Evolutionary conservation across 345 rosid genomes (phyloP).

Genomic region (Bruguiera gymnorhiza): DNA sequence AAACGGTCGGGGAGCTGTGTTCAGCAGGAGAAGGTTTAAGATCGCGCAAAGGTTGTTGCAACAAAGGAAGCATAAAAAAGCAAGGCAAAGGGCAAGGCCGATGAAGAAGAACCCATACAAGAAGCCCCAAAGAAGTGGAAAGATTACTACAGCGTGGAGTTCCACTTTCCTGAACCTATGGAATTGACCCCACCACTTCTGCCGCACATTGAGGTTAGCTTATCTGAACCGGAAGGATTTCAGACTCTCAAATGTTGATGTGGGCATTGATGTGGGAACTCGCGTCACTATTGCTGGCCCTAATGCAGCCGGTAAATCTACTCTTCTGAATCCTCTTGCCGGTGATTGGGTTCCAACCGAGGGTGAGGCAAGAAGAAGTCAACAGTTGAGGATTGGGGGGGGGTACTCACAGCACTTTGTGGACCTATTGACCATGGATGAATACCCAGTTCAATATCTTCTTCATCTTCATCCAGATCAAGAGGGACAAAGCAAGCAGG

Average conservation of each 20-base stretch:
- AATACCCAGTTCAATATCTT: conserved; percentile 90
- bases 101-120: conserved; percentile 62
- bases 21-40: conserved; percentile 89
- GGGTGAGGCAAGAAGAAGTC: conserved; percentile 84
- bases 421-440: conserved; percentile 83
- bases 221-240: conserved; percentile 82
- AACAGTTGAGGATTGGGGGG: conserved; percentile 85
- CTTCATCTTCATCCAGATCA: conserved; percentile 94
- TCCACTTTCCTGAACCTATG: conserved; percentile 95
- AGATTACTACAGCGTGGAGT: conserved; percentile 86
- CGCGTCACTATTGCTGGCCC: conserved; percentile 93
- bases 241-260: conserved; percentile 76
- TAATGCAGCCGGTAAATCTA: conserved; percentile 93
- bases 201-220: conserved; percentile 81
- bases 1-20: conserved; percentile 72
- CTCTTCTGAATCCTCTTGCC: conserved; percentile 84
- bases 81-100: conserved; percentile 67
- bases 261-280: conserved; percentile 98
- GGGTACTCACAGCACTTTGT: conserved; percentile 89
- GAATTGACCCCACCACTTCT: conserved; percentile 91
- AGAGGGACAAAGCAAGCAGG: conserved; percentile 93
- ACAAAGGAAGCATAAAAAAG: conserved; percentile 78
- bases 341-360: conserved; percentile 78
- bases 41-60: conserved; percentile 61
- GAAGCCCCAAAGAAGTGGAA: conserved; percentile 92